Evolutionary conservation across 805 yeast species (phyloP).

Genomic region (Yamadazyma olivae): DNA sequence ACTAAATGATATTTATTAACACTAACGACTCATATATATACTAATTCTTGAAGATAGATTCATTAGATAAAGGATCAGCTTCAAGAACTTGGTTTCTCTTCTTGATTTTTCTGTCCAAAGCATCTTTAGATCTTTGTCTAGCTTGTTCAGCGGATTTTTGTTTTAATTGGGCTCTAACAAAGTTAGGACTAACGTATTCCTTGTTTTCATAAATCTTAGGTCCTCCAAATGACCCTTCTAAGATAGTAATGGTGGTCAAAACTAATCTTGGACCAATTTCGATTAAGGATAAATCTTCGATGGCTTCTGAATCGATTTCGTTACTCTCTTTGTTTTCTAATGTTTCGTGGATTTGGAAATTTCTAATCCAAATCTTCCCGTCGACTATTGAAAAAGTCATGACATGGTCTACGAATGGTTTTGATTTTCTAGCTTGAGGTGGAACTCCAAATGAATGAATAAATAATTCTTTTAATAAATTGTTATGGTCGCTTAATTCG

Average conservation of each 20-base stretch:
- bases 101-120: conserved; percentile 70
- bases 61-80: conserved; percentile 81
- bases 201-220: conserved; percentile 96
- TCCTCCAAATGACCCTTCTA: conserved; percentile 97
- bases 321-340: conserved; percentile 57
- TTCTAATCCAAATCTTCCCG: conserved; percentile 92
- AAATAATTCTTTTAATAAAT: conserved; percentile 67
- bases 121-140: conserved; percentile 72
- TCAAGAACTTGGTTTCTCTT: conserved; percentile 71
- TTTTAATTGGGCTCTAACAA: conserved; percentile 84
- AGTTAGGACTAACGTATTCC: conserved; percentile 94
- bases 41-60: conserved; percentile 56
- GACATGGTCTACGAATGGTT: conserved; percentile 95
- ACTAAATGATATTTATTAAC: too few species aligned
- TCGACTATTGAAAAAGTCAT: conserved; percentile 91
- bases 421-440: conserved; percentile 84
- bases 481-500: conserved; percentile 59
- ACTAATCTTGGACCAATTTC: conserved; percentile 98
- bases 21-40: too few species aligned
- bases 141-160: conserved; percentile 81
- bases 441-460: conserved; percentile 81
- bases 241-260: conserved; percentile 81
- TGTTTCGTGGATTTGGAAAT: conserved; percentile 78
- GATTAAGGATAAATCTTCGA: conserved; percentile 69
- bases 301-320: conserved; percentile 39